phyloP scores from a whole-genome alignment of 192 early-diverging fungal genomes.

The Coemansia sp. region DNA sequence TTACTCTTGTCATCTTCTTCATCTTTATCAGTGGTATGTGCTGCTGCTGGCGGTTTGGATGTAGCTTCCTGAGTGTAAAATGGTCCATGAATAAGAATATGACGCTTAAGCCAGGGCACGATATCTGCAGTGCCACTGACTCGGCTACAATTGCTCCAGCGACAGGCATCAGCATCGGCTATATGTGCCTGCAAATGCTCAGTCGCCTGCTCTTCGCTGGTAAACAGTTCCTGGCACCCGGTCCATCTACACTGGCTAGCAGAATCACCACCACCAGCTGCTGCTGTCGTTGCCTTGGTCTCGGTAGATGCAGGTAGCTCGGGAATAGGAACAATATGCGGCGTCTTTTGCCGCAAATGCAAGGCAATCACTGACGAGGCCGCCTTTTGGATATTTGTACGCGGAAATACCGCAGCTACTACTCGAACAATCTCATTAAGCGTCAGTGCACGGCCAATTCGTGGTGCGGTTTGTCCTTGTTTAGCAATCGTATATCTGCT shows the following conservation, averaged over 20 bases:
- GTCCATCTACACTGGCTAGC: conserved; percentile 29
- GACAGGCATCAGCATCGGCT: conserved; percentile 32
- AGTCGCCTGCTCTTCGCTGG: conserved; percentile 27
- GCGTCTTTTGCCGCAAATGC: conserved; percentile 21
- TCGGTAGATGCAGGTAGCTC: conserved; percentile 13
- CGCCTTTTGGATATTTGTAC: conserved; percentile 19
- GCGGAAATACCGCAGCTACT: conserved; percentile 47
- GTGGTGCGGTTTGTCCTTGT: conserved; percentile 43
- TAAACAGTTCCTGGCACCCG: conserved; percentile 26
- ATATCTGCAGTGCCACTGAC: conserved; percentile 3
- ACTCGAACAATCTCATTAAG: conserved; percentile 47
- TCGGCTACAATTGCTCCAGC: conserved; percentile 46
- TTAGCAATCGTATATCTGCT: conserved; percentile 44
- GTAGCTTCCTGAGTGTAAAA: neutral
- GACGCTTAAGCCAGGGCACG: conserved; percentile 27
- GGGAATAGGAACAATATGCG: conserved; percentile 38
- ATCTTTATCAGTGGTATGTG: neutral
- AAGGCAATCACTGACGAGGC: conserved; percentile 17
- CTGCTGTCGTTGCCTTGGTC: neutral
- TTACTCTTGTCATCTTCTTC: conserved; percentile 1
- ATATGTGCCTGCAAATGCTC: conserved; percentile 24
- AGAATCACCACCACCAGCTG: neutral
- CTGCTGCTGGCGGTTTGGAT: neutral
- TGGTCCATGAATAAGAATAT: conserved; percentile 42
- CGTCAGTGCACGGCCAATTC: conserved; percentile 42